These are phyloP conservation scores for Fusarium fracticaudum DNA, from an alignment of 2,329 filamentous ascomycete species.

Conservation along the genomic window DNA sequence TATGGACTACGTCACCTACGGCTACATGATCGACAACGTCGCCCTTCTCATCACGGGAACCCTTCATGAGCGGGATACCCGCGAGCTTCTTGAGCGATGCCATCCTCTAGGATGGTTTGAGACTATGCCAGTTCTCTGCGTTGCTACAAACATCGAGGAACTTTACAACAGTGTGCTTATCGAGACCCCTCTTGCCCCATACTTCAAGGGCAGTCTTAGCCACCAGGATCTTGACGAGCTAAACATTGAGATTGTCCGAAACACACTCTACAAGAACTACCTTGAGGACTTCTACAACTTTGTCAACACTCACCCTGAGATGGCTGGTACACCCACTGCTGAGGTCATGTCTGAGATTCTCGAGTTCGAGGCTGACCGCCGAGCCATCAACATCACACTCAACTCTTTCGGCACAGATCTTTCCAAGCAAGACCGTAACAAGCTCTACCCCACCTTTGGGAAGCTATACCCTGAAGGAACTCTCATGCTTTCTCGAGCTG, in stretches of 20 bases:
- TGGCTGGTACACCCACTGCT: constrained; percentile 86
- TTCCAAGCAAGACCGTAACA: constrained; percentile 91
- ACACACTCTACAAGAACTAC: constrained; percentile 99
- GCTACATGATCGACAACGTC: constrained; percentile 99
- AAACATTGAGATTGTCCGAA: constrained; percentile 99
- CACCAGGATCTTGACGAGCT: constrained; percentile 98
- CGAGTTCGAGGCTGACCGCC: constrained; percentile 94
- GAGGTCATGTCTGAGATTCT: constrained; percentile 97
- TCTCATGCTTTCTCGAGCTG: constrained; percentile 91
- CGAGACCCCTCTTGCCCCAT: constrained; percentile 93
- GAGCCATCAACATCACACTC: constrained; percentile 98
- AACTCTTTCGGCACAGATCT: constrained; percentile 99
- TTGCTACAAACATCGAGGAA: constrained; percentile 98
- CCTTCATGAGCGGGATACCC: constrained; percentile 94
- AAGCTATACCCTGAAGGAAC: constrained; percentile 93
- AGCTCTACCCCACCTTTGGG: constrained; percentile 93
- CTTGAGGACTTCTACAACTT: constrained; percentile 97
- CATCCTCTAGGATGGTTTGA: constrained; percentile 99
- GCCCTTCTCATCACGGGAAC: constrained; percentile 97
- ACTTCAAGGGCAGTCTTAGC: constrained; percentile 96
- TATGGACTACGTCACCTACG: constrained; percentile 98
- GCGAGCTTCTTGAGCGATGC: constrained; percentile 93
- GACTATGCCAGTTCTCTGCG: constrained; percentile 97
- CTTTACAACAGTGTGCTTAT: constrained; percentile 98
- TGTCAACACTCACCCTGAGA: constrained; percentile 87